Evolutionary conservation across 139 green algal genomes (phyloP).

Genomic region (Chlorella sp.): DNA sequence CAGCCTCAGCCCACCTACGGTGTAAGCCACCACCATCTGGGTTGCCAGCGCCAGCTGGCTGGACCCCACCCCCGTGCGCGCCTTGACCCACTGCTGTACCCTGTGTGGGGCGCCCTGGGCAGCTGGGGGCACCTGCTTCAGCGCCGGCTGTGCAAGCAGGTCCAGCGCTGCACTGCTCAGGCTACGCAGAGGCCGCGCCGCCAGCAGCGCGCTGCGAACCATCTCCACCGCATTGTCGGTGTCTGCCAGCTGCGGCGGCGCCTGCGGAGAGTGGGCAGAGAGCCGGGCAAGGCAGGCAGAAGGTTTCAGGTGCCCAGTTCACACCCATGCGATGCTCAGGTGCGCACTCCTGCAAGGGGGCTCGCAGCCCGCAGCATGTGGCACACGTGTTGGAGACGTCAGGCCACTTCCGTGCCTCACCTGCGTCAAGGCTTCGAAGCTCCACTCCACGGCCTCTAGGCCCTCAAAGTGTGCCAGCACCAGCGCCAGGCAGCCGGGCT

Average conservation of each 20-base stretch:
- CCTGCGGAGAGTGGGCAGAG: not conserved
- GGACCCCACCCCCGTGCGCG: not conserved
- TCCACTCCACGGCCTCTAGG: not conserved
- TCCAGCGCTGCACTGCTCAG: not conserved
- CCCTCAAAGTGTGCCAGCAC: conserved; percentile 18
- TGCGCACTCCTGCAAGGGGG: no score
- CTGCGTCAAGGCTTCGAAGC: conserved; percentile 10
- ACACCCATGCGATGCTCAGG: no score
- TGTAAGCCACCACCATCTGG: conserved; percentile 26
- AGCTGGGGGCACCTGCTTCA: not conserved
- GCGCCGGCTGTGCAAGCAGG: not conserved
- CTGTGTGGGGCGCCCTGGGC: not conserved
- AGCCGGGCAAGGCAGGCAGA: no score
- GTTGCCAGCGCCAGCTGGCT: not conserved
- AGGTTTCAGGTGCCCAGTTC: no score
- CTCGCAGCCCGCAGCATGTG: no score
- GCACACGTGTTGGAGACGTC: no score
- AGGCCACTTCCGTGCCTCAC: not conserved
- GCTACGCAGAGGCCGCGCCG: not conserved
- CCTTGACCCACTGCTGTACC: not conserved
- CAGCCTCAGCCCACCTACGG: not conserved
- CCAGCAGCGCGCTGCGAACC: conserved; percentile 25
- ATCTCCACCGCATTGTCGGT: not conserved
- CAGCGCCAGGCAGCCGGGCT: not conserved
- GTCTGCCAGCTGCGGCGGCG: not conserved